These are phyloP conservation scores for Urochloa ruziziensis DNA, from an alignment of 176 grass and related monocot genomes.

Conservation along the genomic window DNA sequence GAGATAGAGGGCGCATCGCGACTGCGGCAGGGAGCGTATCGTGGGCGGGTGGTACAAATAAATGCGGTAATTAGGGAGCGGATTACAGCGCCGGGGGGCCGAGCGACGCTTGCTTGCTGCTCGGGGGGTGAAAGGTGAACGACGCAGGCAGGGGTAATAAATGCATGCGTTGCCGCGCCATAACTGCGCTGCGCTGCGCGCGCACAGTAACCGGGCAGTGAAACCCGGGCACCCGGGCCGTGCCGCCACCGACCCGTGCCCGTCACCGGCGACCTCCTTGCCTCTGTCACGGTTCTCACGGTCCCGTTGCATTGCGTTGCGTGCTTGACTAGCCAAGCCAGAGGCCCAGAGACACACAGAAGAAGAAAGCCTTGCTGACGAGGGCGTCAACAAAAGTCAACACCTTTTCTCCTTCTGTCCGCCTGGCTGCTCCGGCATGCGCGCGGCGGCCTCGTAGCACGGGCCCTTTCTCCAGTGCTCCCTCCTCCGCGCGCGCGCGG, in stretches of 20 bases:
- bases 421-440: not conserved
- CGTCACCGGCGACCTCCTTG: not conserved
- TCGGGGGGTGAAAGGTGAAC: not conserved
- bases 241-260: not conserved
- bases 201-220: constrained; percentile 34
- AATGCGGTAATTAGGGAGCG: constrained; percentile 42
- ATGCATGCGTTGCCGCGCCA: constrained; percentile 25
- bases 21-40: not conserved
- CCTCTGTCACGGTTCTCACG: not conserved
- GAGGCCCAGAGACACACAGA: too few relatives aligned
- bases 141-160: constrained; percentile 17
- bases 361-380: not conserved
- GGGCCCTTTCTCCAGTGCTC: not conserved
- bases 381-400: constrained; percentile 4
- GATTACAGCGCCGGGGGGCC: constrained; percentile 18
- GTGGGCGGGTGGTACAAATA: constrained; percentile 34
- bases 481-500: not conserved
- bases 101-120: too few relatives aligned
- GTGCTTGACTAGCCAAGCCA: not conserved
- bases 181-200: constrained; percentile 35
- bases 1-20: not conserved
- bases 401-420: not conserved
- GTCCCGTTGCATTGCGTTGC: not conserved
- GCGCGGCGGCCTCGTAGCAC: not conserved
- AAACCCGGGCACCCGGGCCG: not conserved